phyloP scores from a whole-genome alignment of 306 rosid species.

The Betula pendula region DNA sequence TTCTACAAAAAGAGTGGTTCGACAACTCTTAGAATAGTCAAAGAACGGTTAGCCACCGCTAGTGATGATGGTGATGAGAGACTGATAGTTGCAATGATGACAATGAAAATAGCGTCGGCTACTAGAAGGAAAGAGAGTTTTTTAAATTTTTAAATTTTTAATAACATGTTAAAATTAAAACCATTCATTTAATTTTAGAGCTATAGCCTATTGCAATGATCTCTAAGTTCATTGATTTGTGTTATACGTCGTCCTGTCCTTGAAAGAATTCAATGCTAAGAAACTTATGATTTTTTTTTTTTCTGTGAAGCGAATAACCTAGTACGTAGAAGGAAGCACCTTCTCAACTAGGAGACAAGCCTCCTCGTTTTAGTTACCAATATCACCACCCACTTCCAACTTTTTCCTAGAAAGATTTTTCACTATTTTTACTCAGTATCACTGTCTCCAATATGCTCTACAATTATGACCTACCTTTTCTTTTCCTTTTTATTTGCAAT shows the following conservation, averaged over 20 bases:
- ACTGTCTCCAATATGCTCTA: conserved; percentile 44
- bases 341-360: conserved; percentile 38
- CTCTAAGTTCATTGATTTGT: neutral
- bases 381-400: conserved; percentile 53
- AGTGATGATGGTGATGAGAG: no score
- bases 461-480: conserved; percentile 35
- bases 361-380: conserved; percentile 43
- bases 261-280: neutral
- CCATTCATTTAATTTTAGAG: no score
- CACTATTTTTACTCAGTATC: conserved; percentile 33
- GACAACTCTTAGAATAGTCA: no score
- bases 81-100: no score
- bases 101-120: no score
- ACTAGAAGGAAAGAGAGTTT: no score
- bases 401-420: conserved; percentile 33
- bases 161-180: no score
- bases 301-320: no score
- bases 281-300: neutral
- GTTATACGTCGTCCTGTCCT: neutral
- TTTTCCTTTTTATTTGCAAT: conserved; percentile 6
- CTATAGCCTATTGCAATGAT: no score
- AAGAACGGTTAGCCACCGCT: no score
- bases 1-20: conserved; percentile 59
- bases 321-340: no score
- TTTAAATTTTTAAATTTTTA: no score